A percentile compares a stretch with the other conserved stretches of the same genome.
Evolutionary conservation across 2,329 filamentous ascomycete species (phyloP).

Genomic region (Westerdykella sp.): DNA sequence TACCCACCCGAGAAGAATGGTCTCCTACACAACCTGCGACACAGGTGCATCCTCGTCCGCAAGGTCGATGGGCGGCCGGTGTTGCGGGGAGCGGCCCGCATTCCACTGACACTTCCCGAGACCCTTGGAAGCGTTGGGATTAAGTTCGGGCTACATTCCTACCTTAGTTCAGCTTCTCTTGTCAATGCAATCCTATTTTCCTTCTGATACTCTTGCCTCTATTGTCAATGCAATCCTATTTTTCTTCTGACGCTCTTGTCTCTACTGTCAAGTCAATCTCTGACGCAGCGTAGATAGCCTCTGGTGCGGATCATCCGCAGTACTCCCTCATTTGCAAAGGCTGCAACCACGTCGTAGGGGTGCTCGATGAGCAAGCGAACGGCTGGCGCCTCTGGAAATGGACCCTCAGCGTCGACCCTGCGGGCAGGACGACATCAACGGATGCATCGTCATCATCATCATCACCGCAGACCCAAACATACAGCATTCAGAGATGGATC

Average conservation of each 20-base stretch:
- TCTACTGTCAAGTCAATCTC: conserved; percentile 5
- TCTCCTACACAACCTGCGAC: conserved; percentile 21
- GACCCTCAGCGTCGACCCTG: conserved; percentile 30
- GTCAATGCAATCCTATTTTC: background rate
- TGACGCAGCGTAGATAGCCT: conserved; percentile 7
- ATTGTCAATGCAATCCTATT: background rate
- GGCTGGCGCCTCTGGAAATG: conserved; percentile 50
- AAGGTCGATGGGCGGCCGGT: conserved; percentile 24
- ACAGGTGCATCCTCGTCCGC: conserved; percentile 23
- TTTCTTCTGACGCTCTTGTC: background rate
- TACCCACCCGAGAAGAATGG: conserved; percentile 48
- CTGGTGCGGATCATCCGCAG: conserved; percentile 2
- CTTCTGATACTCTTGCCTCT: background rate
- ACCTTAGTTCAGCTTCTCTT: background rate
- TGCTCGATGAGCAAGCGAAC: conserved; percentile 38
- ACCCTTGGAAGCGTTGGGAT: conserved; percentile 31
- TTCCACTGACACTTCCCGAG: conserved; percentile 31
- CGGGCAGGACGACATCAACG: background rate
- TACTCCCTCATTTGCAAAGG: conserved; percentile 32
- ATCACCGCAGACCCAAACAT: conserved; percentile 8
- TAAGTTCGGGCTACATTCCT: conserved; percentile 26
- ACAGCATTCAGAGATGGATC: conserved; percentile 40
- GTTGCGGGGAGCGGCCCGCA: conserved; percentile 24
- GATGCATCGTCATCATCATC: background rate
- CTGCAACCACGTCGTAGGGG: conserved; percentile 34